Evolutionary conservation across 768 basidiomycete genomes (phyloP).

Genomic region (Lactarius trivialis): DNA sequence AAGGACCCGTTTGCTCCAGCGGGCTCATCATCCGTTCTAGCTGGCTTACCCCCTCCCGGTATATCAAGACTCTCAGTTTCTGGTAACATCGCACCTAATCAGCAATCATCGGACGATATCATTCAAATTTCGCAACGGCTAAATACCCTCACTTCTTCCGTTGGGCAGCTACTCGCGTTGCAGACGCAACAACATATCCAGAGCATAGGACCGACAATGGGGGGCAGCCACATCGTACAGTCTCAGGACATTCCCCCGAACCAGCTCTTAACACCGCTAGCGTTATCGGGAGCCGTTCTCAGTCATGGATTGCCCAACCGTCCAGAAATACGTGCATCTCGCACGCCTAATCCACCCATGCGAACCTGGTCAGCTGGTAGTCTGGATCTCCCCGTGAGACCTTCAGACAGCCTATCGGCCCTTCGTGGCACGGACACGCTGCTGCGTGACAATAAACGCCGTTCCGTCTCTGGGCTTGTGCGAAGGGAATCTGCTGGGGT

Average conservation of each 20-base stretch:
- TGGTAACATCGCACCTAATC: constrained; percentile 66
- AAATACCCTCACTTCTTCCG: constrained; percentile 74
- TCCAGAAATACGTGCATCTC: constrained; percentile 54
- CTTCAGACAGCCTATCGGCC: constrained; percentile 34
- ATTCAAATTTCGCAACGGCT: constrained; percentile 71
- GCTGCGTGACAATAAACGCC: constrained; percentile 68
- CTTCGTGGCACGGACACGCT: constrained; percentile 37
- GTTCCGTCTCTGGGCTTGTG: constrained; percentile 60
- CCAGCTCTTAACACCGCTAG: constrained; percentile 33
- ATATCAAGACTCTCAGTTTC: constrained; percentile 57
- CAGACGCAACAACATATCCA: constrained; percentile 60
- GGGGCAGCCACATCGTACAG: constrained; percentile 29
- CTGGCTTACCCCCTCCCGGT: constrained; percentile 30
- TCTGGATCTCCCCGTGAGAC: constrained; percentile 63
- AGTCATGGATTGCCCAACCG: constrained; percentile 60
- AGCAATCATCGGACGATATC: constrained; percentile 61
- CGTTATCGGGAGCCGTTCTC: constrained; percentile 37
- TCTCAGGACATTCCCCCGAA: constrained; percentile 43
- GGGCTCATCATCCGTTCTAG: constrained; percentile 25
- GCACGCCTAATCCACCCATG: constrained; percentile 63
- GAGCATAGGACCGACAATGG: constrained; percentile 19
- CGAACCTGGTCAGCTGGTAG: constrained; percentile 84
- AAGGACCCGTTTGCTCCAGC: constrained; percentile 68
- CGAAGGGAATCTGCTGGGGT: constrained; percentile 74
- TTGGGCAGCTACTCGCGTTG: constrained; percentile 75